Evolutionary conservation across 768 basidiomycete genomes (phyloP), one percentile per base, ranked within the genome.

Genomic region (Russula olivacea): DNA sequence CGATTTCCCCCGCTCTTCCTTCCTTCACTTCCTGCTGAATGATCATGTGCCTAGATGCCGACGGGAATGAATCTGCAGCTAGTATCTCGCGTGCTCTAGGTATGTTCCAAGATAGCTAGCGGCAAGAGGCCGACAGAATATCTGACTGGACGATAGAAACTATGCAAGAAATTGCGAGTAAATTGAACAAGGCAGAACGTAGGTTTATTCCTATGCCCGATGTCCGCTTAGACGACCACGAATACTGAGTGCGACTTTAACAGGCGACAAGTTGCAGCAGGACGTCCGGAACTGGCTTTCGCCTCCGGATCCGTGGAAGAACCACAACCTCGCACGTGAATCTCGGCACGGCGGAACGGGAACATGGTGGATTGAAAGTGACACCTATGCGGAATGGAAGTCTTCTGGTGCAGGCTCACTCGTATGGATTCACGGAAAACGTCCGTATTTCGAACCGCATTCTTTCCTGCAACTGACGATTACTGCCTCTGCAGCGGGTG

Each of bases 361-460:
- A 11, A 41, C 14, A 3, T 61, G 61, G 61, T 49, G 55, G 25
- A 49, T 41, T 30, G 7, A 48, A 28, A 28, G 45, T 9, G 36
- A 34, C 36, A 6, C 14, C 4, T 61, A 55, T 25, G 10, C 19
- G 2, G 25, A 61, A 19, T 61, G 61, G 61, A 61, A 50, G 3
- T 11, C 6, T 3, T 28, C 45, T 28, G 36, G 25, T 15, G 0
- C 52, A 8, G 15, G 21, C 7, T 61, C 47, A 4, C 28, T 61
- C 3, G 21, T 61, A 36, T 61, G 60, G 60, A 30, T 61, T 7
- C 28, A 48, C 11, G 54, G 60, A 10, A 61, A 61, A 30, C 47
- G 60, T 61, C n/a, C 32, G 47, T 25, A 45, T 40, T 11, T 43
- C 6, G 3, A 19, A n/a, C 38, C 12, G 32, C 51, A 7, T 11